phyloP scores from a whole-genome alignment of 2,329 filamentous ascomycete genomes.

The Fusarium tuaranense region DNA sequence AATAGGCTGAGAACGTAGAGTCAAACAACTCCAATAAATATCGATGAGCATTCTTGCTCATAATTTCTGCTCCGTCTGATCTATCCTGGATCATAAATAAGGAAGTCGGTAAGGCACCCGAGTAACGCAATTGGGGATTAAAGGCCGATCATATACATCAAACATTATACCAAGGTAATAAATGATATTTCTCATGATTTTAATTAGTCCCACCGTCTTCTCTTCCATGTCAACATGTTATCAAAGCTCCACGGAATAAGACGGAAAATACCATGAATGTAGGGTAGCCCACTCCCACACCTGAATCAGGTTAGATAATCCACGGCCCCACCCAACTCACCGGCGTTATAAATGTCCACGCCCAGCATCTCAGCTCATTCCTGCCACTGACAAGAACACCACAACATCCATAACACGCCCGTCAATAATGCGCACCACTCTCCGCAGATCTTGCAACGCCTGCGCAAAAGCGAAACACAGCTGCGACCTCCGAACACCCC shows the following conservation, averaged over 20 bases:
- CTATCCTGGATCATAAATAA: too few species aligned
- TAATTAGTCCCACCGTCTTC: neutral
- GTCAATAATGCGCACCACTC: slow-evolving; percentile 62
- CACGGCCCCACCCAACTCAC: neutral
- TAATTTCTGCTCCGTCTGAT: too few species aligned
- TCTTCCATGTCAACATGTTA: too few species aligned
- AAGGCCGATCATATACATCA: too few species aligned
- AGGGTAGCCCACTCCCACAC: neutral
- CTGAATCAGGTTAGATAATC: slow-evolving; percentile 1
- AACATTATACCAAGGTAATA: too few species aligned
- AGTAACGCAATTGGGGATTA: too few species aligned
- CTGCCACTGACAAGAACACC: neutral
- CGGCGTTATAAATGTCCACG: neutral
- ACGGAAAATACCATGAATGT: neutral
- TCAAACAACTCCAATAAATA: too few species aligned
- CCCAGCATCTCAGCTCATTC: slow-evolving; percentile 1
- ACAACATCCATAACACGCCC: too few species aligned
- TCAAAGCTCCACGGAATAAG: neutral
- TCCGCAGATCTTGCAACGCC: slow-evolving; percentile 67
- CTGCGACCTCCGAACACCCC: slow-evolving; percentile 66
- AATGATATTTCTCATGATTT: too few species aligned
- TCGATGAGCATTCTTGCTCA: too few species aligned
- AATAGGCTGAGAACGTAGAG: too few species aligned
- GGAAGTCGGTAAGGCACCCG: too few species aligned
- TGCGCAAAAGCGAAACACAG: slow-evolving; percentile 68